Percentiles rank a stretch among this genome's conserved stretches.
Conservation (phyloP, 805 yeast species). For the Candida coquimbonensis region DNA sequence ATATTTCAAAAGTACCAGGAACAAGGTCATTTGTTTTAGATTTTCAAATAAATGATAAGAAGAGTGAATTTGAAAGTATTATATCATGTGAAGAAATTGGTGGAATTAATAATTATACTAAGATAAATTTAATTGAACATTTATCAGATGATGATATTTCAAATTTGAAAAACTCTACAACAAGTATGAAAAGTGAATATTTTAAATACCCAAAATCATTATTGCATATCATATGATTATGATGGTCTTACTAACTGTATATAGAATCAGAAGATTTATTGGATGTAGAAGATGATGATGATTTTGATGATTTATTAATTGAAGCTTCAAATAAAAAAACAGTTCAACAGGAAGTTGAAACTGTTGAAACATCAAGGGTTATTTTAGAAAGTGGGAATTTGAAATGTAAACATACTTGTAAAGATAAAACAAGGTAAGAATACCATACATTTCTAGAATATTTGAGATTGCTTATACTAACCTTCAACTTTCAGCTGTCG, state of each 20-base stretch:
- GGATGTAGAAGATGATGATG: conserved; percentile 19
- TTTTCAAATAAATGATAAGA: conserved; percentile 13
- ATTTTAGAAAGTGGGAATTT: conserved; percentile 27
- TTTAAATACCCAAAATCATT: not conserved
- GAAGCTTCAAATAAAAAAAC: conserved; percentile 11
- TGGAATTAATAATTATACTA: conserved; percentile 18
- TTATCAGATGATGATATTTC: not conserved
- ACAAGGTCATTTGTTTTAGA: conserved; percentile 24
- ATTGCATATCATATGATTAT: not conserved
- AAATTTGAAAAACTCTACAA: not conserved
- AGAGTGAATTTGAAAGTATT: conserved; percentile 23
- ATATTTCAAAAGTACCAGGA: conserved; percentile 18
- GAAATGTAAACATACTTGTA: conserved; percentile 37
- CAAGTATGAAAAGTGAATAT: not conserved
- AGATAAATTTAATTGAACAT: conserved; percentile 4
- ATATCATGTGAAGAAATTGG: conserved; percentile 35
- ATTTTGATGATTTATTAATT: conserved; percentile 25
- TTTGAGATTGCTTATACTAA: not conserved
- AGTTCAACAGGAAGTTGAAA: not conserved
- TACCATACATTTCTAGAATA: too few species aligned
- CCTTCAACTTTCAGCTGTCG: conserved; percentile 26
- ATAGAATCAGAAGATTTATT: conserved; percentile 10
- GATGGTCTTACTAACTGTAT: conserved; percentile 4
- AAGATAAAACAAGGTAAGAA: conserved; percentile 22
- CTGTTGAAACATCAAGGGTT: not conserved